Evolutionary conservation across 2,329 filamentous ascomycete species (phyloP).

Genomic region (Hymenoscyphus occultus): DNA sequence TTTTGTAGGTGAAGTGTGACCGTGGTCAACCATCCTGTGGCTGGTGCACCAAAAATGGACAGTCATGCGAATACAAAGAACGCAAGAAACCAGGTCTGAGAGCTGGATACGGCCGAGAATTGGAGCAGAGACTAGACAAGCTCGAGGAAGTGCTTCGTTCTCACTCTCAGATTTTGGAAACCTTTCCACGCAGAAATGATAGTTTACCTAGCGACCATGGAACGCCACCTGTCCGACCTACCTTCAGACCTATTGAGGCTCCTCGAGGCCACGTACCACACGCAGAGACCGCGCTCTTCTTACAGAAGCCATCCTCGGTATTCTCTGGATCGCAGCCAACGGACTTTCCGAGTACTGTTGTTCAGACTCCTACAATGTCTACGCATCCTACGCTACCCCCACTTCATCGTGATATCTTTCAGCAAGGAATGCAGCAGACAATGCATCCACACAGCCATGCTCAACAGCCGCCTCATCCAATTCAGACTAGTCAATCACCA

Average conservation of each 20-base stretch:
- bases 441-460: slow-evolving; percentile 25
- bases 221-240: slow-evolving; percentile 49
- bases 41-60: slow-evolving; percentile 64
- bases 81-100: slow-evolving; percentile 62
- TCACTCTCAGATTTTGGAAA: slow-evolving; percentile 65
- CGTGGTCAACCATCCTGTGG: slow-evolving; percentile 70
- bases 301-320: slow-evolving; percentile 53
- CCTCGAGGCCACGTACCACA: slow-evolving; percentile 48
- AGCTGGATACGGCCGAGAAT: slow-evolving; percentile 68
- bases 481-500: slow-evolving; percentile 28
- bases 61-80: slow-evolving; percentile 65
- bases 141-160: slow-evolving; percentile 64
- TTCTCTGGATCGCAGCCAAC: slow-evolving; percentile 44
- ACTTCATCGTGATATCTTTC: slow-evolving; percentile 48
- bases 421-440: slow-evolving; percentile 43
- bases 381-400: slow-evolving; percentile 22
- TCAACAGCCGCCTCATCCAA: slow-evolving; percentile 9
- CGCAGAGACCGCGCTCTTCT: slow-evolving; percentile 58
- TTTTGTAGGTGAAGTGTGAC: slow-evolving; percentile 66
- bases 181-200: slow-evolving; percentile 41
- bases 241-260: slow-evolving; percentile 51
- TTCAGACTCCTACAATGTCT: slow-evolving; percentile 43
- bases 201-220: slow-evolving; percentile 55
- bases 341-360: slow-evolving; percentile 47
- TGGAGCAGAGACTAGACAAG: slow-evolving; percentile 69